phyloP scores from a whole-genome alignment of 305 asterid species.

The Rubia tinctorum region DNA sequence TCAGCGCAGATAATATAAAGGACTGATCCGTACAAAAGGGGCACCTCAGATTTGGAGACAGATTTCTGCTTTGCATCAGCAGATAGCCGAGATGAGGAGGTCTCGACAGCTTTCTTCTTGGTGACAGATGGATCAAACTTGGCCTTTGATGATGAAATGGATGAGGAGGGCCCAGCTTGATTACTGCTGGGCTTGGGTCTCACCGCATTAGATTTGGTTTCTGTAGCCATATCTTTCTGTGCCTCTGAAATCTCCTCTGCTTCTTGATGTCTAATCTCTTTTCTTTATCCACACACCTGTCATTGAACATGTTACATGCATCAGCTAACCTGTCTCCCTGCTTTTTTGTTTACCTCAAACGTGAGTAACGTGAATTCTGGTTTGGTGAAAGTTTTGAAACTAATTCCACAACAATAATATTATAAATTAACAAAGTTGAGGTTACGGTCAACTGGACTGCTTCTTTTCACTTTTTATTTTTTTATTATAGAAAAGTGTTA shows the following conservation, averaged over 20 bases:
- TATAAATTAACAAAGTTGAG: too few species aligned
- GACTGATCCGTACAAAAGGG: slow-evolving; percentile 18
- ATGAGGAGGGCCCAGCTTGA: slow-evolving; percentile 29
- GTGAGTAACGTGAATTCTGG: neutral
- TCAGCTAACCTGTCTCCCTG: slow-evolving; percentile 13
- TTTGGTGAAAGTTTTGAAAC: too few species aligned
- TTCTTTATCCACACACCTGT: slow-evolving; percentile 13
- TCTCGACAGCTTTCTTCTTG: slow-evolving; percentile 48
- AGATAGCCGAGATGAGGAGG: slow-evolving; percentile 35
- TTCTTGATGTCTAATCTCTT: neutral
- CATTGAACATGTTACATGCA: neutral
- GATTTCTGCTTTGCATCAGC: slow-evolving; percentile 46
- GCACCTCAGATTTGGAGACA: slow-evolving; percentile 36
- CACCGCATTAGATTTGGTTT: slow-evolving; percentile 28
- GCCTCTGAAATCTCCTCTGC: neutral
- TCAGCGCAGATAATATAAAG: slow-evolving; percentile 7
- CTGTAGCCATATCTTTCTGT: slow-evolving; percentile 26
- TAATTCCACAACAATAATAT: too few species aligned
- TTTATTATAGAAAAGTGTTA: too few species aligned
- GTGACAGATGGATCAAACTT: slow-evolving; percentile 43
- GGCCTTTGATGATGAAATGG: slow-evolving; percentile 29
- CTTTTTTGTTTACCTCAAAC: neutral
- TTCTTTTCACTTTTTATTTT: too few species aligned
- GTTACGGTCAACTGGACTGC: too few species aligned
- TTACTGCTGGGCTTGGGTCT: slow-evolving; percentile 25